phyloP scores from a whole-genome alignment of 1,284 basidiomycete genomes.

The Taiwanofungus camphoratus region DNA sequence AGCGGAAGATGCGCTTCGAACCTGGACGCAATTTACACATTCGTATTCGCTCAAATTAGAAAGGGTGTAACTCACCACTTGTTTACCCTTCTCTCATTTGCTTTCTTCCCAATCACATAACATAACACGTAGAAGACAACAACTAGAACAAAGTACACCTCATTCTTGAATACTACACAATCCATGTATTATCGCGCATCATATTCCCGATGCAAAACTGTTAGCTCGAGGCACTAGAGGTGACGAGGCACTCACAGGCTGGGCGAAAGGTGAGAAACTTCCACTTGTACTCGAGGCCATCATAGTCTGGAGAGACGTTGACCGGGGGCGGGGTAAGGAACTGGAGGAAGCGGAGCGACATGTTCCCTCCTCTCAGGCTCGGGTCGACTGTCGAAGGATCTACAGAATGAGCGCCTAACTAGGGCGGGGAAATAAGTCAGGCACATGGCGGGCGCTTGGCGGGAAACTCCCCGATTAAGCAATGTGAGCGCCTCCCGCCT shows the following conservation, averaged over 20 bases:
- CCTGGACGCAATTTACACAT: constrained; percentile 32
- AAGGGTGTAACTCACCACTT: constrained; percentile 40
- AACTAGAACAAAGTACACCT: constrained; percentile 49
- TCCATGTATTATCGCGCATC: background rate
- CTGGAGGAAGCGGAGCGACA: constrained; percentile 16
- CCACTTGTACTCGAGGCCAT: constrained; percentile 66
- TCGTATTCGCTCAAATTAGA: constrained; percentile 5
- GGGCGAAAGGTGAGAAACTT: constrained; percentile 76
- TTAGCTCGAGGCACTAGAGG: constrained; percentile 3
- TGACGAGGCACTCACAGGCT: constrained; percentile 46
- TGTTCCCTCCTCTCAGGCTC: constrained; percentile 3
- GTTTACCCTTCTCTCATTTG: constrained; percentile 50
- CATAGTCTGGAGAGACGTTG: constrained; percentile 39
- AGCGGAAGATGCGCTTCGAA: constrained; percentile 49
- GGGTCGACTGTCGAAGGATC: no score
- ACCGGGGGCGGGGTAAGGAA: constrained; percentile 36
- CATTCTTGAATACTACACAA: constrained; percentile 55
- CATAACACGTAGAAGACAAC: constrained; percentile 50
- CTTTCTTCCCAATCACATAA: constrained; percentile 48
- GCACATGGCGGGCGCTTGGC: no score
- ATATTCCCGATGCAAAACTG: background rate
- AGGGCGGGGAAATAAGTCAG: no score
- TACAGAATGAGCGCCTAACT: no score
- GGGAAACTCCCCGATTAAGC: no score
- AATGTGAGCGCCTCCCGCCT: no score